These are phyloP conservation scores for Auricularia sp. DNA, from an alignment of 768 basidiomycete species.

Conservation along the genomic window DNA sequence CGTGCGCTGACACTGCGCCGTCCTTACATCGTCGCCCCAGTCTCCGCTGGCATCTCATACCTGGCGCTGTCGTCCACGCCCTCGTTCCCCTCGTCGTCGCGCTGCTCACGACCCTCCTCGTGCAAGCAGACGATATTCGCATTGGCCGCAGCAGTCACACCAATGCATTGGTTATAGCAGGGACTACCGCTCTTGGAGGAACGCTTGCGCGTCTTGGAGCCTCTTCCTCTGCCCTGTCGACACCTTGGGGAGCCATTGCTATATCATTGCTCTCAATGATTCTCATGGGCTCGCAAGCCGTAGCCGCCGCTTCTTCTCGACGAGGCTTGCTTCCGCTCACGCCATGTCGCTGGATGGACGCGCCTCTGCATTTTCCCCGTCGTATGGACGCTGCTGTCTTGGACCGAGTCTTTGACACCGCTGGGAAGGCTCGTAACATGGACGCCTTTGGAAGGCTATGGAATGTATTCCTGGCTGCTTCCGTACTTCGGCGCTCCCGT, in stretches of 20 bases:
- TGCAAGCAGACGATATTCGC: conserved; percentile 4
- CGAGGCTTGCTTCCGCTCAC: conserved; percentile 25
- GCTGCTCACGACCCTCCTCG: conserved; percentile 15
- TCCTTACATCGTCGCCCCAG: not conserved
- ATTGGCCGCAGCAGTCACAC: not conserved
- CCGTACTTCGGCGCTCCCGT: conserved; percentile 46
- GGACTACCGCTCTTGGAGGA: not conserved
- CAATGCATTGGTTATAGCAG: not conserved
- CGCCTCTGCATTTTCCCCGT: conserved; percentile 54
- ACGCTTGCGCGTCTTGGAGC: not conserved
- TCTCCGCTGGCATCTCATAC: not conserved
- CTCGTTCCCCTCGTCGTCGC: conserved; percentile 25
- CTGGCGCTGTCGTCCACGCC: conserved; percentile 22
- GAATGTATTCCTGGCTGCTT: conserved; percentile 55
- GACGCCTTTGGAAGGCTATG: conserved; percentile 46
- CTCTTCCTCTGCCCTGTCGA: conserved; percentile 40
- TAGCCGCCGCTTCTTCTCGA: conserved; percentile 23
- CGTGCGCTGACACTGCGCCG: not conserved
- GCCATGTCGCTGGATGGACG: conserved; percentile 22
- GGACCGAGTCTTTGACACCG: conserved; percentile 40
- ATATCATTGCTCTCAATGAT: conserved; percentile 40
- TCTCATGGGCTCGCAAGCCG: conserved; percentile 29
- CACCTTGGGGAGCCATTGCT: conserved; percentile 16
- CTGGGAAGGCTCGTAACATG: conserved; percentile 64
- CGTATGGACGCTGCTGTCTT: conserved; percentile 60